Evolutionary conservation across 179 eudicot genomes (phyloP).

Genomic region (Patellifolia procumbens): DNA sequence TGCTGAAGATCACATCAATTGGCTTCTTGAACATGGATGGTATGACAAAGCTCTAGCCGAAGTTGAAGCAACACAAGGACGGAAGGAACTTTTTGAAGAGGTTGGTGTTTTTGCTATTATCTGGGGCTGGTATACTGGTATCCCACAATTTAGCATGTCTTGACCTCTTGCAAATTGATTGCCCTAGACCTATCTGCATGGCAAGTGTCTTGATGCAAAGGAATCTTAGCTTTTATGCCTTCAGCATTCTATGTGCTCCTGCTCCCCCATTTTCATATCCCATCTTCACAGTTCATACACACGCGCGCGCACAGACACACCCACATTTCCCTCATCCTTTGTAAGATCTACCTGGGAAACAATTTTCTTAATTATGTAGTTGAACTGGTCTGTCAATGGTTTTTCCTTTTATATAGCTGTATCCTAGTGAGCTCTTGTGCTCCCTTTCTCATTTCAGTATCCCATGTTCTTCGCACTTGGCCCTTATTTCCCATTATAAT

Average conservation of each 20-base stretch:
- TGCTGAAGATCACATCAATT: constrained; percentile 93
- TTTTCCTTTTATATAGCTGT: background rate
- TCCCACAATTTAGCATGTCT: background rate
- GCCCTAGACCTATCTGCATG: background rate
- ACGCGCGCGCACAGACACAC: too few species aligned
- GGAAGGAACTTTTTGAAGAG: constrained; percentile 89
- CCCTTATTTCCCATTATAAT: background rate
- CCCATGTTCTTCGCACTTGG: background rate
- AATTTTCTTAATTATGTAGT: background rate
- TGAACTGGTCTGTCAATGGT: background rate
- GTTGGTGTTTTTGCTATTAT: constrained; percentile 35
- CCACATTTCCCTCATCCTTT: background rate
- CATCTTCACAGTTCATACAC: background rate
- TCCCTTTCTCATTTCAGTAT: background rate
- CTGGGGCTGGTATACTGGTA: background rate
- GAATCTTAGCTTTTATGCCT: background rate
- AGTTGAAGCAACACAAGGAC: constrained; percentile 91
- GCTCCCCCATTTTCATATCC: too few species aligned
- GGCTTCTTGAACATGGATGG: constrained; percentile 97
- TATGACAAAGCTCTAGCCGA: constrained; percentile 97
- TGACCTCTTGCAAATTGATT: background rate
- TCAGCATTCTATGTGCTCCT: background rate
- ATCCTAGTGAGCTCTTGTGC: background rate
- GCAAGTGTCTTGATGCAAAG: background rate
- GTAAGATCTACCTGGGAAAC: background rate